Evolutionary conservation across 257 asterid genomes (phyloP).

Genomic region (Nicotiana obtusifolia): DNA sequence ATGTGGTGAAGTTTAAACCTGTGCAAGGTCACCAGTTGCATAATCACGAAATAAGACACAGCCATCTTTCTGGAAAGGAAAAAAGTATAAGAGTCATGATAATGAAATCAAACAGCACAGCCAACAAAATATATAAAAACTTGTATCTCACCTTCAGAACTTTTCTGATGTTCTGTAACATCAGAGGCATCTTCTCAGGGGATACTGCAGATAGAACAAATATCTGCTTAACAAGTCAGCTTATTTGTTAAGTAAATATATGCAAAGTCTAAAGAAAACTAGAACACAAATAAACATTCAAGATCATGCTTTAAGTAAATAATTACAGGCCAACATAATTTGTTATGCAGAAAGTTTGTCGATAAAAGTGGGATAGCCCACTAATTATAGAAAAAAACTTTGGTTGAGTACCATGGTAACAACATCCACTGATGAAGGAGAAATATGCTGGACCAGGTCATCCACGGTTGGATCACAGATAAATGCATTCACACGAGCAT

Average conservation of each 20-base stretch:
- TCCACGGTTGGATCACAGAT: conserved; percentile 77
- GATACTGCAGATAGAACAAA: conserved; percentile 98
- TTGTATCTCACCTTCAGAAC: conserved; percentile 59
- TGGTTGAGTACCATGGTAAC: conserved; percentile 72
- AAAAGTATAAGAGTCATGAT: conserved; percentile 11
- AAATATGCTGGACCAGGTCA: conserved; percentile 57
- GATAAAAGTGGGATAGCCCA: not conserved
- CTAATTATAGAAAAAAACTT: conserved; percentile 8
- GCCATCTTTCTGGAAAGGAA: conserved; percentile 68
- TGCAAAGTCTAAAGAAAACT: not conserved
- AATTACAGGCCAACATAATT: not conserved
- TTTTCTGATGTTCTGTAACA: conserved; percentile 66
- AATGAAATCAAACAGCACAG: conserved; percentile 12
- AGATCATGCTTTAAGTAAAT: not conserved
- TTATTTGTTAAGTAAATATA: conserved; percentile 15
- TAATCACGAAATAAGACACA: conserved; percentile 83
- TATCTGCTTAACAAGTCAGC: conserved; percentile 76
- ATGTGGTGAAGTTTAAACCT: conserved; percentile 46
- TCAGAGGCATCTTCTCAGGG: conserved; percentile 83
- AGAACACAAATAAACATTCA: not conserved
- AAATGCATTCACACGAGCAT: conserved; percentile 69
- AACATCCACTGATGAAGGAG: conserved; percentile 85
- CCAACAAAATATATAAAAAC: not conserved
- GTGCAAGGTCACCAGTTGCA: conserved; percentile 98
- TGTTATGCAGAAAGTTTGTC: not conserved